phyloP scores from a whole-genome alignment of 2,329 filamentous ascomycete genomes.

The Lachnellula occidentalis region DNA sequence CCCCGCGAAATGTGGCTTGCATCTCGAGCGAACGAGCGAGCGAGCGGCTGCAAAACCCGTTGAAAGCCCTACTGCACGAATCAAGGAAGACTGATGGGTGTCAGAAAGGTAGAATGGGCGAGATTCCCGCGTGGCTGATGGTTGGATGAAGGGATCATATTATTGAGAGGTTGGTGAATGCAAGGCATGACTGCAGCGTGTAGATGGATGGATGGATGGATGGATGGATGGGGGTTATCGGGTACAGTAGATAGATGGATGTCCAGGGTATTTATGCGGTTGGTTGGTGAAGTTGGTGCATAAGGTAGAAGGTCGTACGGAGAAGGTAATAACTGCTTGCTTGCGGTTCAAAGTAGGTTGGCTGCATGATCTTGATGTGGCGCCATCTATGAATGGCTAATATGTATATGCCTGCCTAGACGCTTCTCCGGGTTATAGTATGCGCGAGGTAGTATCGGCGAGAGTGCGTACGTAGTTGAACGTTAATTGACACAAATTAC shows the following conservation, averaged over 20 bases:
- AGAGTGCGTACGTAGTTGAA: too few relatives aligned
- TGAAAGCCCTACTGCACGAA: background rate
- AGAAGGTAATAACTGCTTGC: background rate
- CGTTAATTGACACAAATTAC: too few relatives aligned
- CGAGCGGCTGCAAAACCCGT: background rate
- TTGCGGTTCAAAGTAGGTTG: background rate
- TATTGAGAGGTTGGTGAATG: background rate
- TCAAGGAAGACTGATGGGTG: background rate
- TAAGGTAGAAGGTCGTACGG: too few relatives aligned
- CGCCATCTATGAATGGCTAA: background rate
- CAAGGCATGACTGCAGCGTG: background rate
- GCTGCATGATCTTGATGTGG: background rate
- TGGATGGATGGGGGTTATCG: background rate
- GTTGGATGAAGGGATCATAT: background rate
- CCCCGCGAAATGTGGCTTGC: constrained; percentile 2
- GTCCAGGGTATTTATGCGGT: background rate
- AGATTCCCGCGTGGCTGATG: constrained; percentile 20
- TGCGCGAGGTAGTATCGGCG: too few relatives aligned
- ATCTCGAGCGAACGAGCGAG: too few relatives aligned
- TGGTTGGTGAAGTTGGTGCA: too few relatives aligned
- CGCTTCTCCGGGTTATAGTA: too few relatives aligned
- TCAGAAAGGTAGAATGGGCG: constrained; percentile 13
- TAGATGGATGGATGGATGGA: background rate
- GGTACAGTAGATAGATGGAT: background rate
- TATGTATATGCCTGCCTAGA: too few relatives aligned